Evolutionary conservation across 352 stramenopile genomes (phyloP).

Genomic region (Phytopythium cucurbitacearum): DNA sequence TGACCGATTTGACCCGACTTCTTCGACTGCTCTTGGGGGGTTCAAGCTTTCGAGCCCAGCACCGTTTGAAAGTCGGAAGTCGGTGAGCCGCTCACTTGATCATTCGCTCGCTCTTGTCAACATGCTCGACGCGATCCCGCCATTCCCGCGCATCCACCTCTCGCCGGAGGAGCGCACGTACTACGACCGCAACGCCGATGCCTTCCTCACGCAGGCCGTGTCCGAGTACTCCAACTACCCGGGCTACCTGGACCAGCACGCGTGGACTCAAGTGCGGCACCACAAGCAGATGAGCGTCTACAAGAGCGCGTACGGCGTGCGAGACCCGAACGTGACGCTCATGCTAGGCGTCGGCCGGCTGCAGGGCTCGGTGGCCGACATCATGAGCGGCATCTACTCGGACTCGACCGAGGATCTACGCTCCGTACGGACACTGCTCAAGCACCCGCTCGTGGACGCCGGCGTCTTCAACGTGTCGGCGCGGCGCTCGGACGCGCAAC

Average conservation of each 20-base stretch:
- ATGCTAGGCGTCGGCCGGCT: slow-evolving; percentile 34
- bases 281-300: slow-evolving; percentile 37
- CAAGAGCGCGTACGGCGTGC: slow-evolving; percentile 37
- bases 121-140: slow-evolving; percentile 25
- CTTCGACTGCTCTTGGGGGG: neutral
- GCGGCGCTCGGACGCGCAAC: slow-evolving; percentile 19
- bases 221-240: slow-evolving; percentile 28
- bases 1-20: neutral
- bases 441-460: slow-evolving; percentile 36
- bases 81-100: neutral
- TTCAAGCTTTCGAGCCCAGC: no score
- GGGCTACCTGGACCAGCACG: slow-evolving; percentile 26
- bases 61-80: no score
- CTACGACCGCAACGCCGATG: slow-evolving; percentile 32
- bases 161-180: slow-evolving; percentile 24
- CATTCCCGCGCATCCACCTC: slow-evolving; percentile 32
- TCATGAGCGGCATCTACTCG: slow-evolving; percentile 48
- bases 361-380: slow-evolving; percentile 26
- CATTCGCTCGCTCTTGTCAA: slow-evolving; percentile 1
- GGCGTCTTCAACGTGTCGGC: slow-evolving; percentile 41
- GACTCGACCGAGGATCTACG: slow-evolving; percentile 41
- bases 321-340: slow-evolving; percentile 34
- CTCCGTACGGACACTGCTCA: slow-evolving; percentile 32
- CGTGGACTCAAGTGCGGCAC: slow-evolving; percentile 37
- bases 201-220: slow-evolving; percentile 33